These are phyloP conservation scores for Pythium sukuiense DNA, from an alignment of 352 stramenopile genomes.

Conservation along the genomic window DNA sequence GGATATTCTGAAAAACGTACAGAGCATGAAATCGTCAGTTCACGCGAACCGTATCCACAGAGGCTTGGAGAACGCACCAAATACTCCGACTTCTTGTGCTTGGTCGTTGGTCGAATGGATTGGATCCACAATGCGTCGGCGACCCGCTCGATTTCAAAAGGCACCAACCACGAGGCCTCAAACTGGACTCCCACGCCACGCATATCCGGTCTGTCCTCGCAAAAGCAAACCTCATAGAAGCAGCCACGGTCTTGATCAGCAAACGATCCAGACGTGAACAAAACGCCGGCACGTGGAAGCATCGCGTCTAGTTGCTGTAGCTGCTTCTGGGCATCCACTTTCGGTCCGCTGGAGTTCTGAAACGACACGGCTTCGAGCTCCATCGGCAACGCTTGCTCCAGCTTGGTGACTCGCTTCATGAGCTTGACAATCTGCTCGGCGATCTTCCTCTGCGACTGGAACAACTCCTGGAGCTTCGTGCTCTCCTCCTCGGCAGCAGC, in stretches of 20 bases:
- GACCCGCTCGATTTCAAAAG: background rate
- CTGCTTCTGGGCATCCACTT: background rate
- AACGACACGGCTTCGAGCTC: background rate
- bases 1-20: background rate
- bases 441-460: background rate
- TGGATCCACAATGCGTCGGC: conserved; percentile 1
- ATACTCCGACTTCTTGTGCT: background rate
- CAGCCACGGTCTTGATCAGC: background rate
- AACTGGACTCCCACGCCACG: background rate
- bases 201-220: background rate
- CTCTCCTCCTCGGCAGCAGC: conserved; percentile 7
- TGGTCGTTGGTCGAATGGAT: background rate
- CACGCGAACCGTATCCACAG: background rate
- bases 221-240: background rate
- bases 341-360: background rate
- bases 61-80: too few relatives aligned
- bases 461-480: background rate
- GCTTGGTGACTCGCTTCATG: background rate
- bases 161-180: conserved; percentile 1
- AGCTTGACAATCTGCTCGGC: background rate
- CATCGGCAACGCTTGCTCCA: background rate
- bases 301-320: background rate
- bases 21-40: background rate
- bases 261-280: background rate
- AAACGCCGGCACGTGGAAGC: background rate